Base-by-base conservation (phyloP, 495 filamentous ascomycete species). In the Aspergillus taichungensis region DNA sequence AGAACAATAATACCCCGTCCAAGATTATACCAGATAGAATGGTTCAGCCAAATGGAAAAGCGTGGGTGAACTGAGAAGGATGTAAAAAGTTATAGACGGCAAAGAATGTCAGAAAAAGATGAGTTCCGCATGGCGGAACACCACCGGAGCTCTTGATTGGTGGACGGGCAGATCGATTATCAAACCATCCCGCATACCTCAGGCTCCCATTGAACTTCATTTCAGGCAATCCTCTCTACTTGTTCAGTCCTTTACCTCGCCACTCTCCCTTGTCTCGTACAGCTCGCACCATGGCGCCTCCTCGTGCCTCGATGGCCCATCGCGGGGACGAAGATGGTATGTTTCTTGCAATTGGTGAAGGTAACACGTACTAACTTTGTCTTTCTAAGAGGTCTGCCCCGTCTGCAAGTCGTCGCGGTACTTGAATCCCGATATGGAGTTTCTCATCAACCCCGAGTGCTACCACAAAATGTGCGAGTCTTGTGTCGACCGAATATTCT, bases 381-480 rank as follows among this genome's bases (percentile, higher is more conserved):
- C n/a, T 45, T 29, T 45, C 31, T 29, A 51, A 83, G 88, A 96
- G 65, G 85, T 88, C 60, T 99, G 92, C 68, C 94, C 90, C 36
- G 85, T 96, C 54, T 99, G 92, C 83, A 95, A 94, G 66, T 89
- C 87, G 43, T 84, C 84, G 45, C 85, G 87, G 45, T 97, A 97
- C 72, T 80, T 97, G 59, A 97, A 95, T 70, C 82, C 80, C 14
- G 80, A 87, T 68, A 89, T 99, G 79, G 73, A 77, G 42, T 95
- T 99, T 67, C 84, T 94, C 50, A 87, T 97, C 64, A 95, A 96
- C 64, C 86, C 91, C 12, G 87, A 94, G 71, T 99, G 92, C 76
- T 99, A 97, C 74, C 92, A 99, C 76, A 87, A 85, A 50, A 95
- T 99, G 88, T 99, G 92, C 68, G 78, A 82, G 55, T 86, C 83